phyloP scores from a whole-genome alignment of 2,329 filamentous ascomycete genomes.

The Penicillium sumatraense region DNA sequence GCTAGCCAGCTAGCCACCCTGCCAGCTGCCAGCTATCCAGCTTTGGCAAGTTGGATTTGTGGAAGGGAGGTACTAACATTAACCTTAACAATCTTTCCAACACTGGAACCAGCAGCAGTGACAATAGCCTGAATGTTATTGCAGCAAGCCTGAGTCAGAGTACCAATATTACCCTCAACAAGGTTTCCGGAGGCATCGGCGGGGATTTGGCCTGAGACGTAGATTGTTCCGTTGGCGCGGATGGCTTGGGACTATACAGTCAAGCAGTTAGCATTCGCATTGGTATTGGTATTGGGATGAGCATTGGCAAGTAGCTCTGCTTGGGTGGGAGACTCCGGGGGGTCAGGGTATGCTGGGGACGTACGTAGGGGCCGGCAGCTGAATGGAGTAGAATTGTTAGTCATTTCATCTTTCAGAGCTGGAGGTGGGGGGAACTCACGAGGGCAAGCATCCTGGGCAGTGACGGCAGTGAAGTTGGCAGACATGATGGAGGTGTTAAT shows the following conservation, averaged over 20 bases:
- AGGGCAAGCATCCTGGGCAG: conserved; percentile 50
- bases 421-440: conserved; percentile 40
- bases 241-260: conserved; percentile 60
- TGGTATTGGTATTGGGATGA: too few species aligned
- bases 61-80: conserved; percentile 60
- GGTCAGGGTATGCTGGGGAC: conserved; percentile 15
- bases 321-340: neutral
- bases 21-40: too few species aligned
- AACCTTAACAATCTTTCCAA: conserved; percentile 86
- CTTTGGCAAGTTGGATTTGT: too few species aligned
- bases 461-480: conserved; percentile 42
- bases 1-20: too few species aligned
- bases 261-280: neutral
- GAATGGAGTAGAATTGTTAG: conserved; percentile 14
- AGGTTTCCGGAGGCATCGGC: conserved; percentile 65
- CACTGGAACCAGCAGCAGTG: conserved; percentile 75
- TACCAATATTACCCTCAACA: conserved; percentile 66
- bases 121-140: conserved; percentile 85
- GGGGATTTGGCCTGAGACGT: conserved; percentile 78
- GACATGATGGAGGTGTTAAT: conserved; percentile 35
- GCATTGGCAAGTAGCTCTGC: neutral
- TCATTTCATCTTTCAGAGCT: neutral
- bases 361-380: conserved; percentile 50
- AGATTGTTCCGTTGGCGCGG: conserved; percentile 69
- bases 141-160: conserved; percentile 73